phyloP scores from a whole-genome alignment of 2,329 filamentous ascomycete species.

The Trichoderma sp. region DNA sequence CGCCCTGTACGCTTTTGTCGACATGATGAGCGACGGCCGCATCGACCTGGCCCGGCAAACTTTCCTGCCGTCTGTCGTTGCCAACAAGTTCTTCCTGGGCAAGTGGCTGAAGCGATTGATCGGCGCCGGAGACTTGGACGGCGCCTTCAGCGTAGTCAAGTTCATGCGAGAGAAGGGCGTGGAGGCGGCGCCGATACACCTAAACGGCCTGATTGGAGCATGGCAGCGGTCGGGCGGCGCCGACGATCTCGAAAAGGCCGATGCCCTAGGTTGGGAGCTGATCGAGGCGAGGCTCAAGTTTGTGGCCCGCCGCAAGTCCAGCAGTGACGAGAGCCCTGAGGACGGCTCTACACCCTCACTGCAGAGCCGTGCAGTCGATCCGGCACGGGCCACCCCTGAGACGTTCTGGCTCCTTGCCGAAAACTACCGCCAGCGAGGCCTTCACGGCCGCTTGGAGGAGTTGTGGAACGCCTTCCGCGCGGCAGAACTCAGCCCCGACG shows the following conservation, averaged over 20 bases:
- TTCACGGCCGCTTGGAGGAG: constrained; percentile 59
- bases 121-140: constrained; percentile 68
- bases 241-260: constrained; percentile 61
- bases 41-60: constrained; percentile 51
- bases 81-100: constrained; percentile 80
- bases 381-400: constrained; percentile 68
- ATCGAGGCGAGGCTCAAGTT: constrained; percentile 67
- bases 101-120: constrained; percentile 88
- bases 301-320: constrained; percentile 52
- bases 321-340: background rate
- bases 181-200: constrained; percentile 69
- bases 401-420: constrained; percentile 76
- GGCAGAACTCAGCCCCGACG: constrained; percentile 67
- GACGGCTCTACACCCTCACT: background rate
- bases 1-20: constrained; percentile 77
- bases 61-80: constrained; percentile 52
- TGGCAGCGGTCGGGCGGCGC: constrained; percentile 68
- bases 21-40: constrained; percentile 76
- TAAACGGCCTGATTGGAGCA: constrained; percentile 80
- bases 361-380: background rate
- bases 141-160: constrained; percentile 71
- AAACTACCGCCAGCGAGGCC: constrained; percentile 66
- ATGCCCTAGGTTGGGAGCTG: constrained; percentile 75
- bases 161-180: constrained; percentile 73
- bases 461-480: constrained; percentile 65